Base-by-base conservation (phyloP, 768 basidiomycete genomes). In the Tricholoma flavovirens region DNA sequence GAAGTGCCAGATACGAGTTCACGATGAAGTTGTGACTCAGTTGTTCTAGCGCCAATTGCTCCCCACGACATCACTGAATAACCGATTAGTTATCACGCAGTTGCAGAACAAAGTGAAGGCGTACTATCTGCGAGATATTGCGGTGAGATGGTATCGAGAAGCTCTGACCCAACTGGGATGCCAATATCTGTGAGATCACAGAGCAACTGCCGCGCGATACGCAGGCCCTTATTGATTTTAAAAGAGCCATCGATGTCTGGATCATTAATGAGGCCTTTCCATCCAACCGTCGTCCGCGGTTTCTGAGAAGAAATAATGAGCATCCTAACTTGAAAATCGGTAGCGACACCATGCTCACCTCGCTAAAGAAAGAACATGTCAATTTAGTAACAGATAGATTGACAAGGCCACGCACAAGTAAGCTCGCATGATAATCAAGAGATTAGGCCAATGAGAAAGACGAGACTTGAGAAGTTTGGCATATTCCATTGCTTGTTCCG, bases 281-380 rank as follows among this genome's bases (percentile, higher is more conserved):
- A 98, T 63, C 95, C 95, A 49, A 98, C 94, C 2, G 94, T 98
- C 26, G 96, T 98, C 56, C 96, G 82, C 0, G 94, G 97, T 85
- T 98, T 96, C 83, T 96, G 69, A 60, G 56, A 45, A 42, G 56
- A 54, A 54, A 24, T 48, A 43, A 43, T 63, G 30, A 57, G 62
- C 54, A 8, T 59, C 22, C 36, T 50, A 53, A 49, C 51, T 17
- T 43, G 19, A 22, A 55, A 15, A 43, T 35, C 8, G 33, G 15
- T 9, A 14, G 48, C 32, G 17, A 5, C 4, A 32, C 54, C 22
- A 57, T 63, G 42, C 53, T 29, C 26, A 75, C 66, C 72, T 76
- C 72, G 60, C 73, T 77, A 59, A 40, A 66, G 55, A 42, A 33
- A 33, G 42, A 53, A 56, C 45, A 64, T 49, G 46, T 49, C 12